These are phyloP conservation scores for Aspergillus biplanus DNA, from an alignment of 495 filamentous ascomycete species.

Conservation along the genomic window DNA sequence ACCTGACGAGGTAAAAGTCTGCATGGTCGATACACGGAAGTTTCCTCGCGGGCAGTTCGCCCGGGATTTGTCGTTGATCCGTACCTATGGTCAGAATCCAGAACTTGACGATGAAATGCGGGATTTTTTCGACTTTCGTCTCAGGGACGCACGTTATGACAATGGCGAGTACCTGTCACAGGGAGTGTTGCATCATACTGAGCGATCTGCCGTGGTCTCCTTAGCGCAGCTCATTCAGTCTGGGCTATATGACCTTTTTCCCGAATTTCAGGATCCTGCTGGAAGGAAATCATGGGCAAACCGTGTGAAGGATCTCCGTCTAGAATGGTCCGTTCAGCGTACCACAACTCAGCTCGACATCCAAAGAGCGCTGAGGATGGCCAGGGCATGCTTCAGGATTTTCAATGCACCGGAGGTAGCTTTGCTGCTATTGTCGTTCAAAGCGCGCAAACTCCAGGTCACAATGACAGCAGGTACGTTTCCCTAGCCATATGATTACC, in stretches of 20 bases:
- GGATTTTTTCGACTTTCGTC: background rate
- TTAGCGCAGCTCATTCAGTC: no score
- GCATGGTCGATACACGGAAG: conserved; percentile 12
- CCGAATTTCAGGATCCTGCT: no score
- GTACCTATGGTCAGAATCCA: conserved; percentile 2
- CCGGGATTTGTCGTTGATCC: conserved; percentile 4
- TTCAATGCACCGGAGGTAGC: conserved; percentile 15
- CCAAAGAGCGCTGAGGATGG: conserved; percentile 7
- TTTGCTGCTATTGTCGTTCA: conserved; percentile 18
- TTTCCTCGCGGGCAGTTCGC: conserved; percentile 13
- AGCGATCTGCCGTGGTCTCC: no score
- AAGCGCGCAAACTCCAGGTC: conserved; percentile 14
- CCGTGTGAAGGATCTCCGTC: conserved; percentile 5
- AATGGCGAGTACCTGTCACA: conserved; percentile 20
- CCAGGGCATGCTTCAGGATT: conserved; percentile 12
- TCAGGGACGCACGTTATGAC: conserved; percentile 10
- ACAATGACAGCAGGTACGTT: conserved; percentile 4
- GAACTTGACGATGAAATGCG: conserved; percentile 11
- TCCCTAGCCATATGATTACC: no score
- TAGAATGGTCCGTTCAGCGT: conserved; percentile 14
- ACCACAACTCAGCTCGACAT: conserved; percentile 8
- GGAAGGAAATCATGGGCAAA: conserved; percentile 17
- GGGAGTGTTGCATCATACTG: conserved; percentile 15
- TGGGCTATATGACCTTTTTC: no score
- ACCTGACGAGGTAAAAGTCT: conserved; percentile 6